Conservation (phyloP, 345 rosid genomes). For the Citrus maxima region DNA sequence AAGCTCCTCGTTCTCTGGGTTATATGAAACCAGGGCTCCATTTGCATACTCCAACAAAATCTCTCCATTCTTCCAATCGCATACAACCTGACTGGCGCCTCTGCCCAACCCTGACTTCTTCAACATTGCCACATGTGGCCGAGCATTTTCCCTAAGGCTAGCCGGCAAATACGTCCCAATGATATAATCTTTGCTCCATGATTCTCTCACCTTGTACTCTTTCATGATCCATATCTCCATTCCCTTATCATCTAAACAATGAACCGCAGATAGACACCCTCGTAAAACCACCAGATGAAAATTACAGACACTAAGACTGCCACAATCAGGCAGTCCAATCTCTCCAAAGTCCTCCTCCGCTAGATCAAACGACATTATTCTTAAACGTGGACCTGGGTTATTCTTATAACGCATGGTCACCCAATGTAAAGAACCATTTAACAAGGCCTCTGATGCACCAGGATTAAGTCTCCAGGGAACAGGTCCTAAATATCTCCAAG, state of each 20-base stretch:
- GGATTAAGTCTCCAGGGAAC: neutral
- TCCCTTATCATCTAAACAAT: neutral
- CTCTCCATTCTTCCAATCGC: slow-evolving; percentile 6
- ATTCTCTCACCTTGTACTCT: slow-evolving; percentile 12
- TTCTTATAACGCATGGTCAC: neutral
- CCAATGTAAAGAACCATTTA: slow-evolving; percentile 15
- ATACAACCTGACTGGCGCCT: slow-evolving; percentile 1
- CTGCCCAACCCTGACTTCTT: neutral
- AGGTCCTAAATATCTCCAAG: slow-evolving; percentile 12
- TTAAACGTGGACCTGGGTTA: too few relatives aligned
- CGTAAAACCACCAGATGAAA: slow-evolving; percentile 1
- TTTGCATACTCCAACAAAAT: slow-evolving; percentile 1
- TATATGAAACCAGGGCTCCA: slow-evolving; percentile 3
- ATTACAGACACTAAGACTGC: neutral
- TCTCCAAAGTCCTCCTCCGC: neutral
- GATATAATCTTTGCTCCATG: slow-evolving; percentile 3
- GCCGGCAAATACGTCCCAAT: slow-evolving; percentile 8
- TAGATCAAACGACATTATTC: slow-evolving; percentile 7
- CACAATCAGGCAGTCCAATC: neutral
- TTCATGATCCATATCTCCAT: slow-evolving; percentile 13
- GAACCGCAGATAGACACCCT: slow-evolving; percentile 10
- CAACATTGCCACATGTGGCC: neutral
- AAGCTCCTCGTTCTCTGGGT: neutral
- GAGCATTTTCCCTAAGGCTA: neutral
- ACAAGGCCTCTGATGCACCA: neutral